Evolutionary conservation across 208 protist species (phyloP).

Genomic region (Acanthamoeba culbertsoni): DNA sequence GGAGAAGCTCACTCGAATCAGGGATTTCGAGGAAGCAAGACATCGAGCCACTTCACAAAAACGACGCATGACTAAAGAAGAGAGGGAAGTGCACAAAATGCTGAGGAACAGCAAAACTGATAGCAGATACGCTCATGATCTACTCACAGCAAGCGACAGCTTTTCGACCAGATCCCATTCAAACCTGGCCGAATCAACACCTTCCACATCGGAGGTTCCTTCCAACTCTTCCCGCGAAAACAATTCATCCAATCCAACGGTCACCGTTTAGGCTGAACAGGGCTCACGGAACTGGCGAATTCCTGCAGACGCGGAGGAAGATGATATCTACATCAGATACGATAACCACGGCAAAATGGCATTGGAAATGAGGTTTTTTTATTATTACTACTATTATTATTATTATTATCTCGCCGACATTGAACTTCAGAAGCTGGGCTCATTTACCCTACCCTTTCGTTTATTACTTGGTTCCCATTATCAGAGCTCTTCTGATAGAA

Average conservation of each 20-base stretch:
- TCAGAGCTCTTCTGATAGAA: neutral
- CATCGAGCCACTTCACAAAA: neutral
- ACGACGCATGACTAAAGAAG: neutral
- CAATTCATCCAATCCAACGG: too few species aligned
- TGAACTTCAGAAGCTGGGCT: too few species aligned
- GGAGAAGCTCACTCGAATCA: too few species aligned
- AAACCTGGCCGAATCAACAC: too few species aligned
- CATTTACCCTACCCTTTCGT: neutral
- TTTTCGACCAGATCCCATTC: neutral
- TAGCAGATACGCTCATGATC: neutral
- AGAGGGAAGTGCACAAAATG: neutral
- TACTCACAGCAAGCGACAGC: neutral
- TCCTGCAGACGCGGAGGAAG: neutral
- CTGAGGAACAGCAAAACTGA: conserved; percentile 15
- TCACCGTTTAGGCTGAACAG: too few species aligned
- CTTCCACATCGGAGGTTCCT: too few species aligned
- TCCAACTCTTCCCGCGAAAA: too few species aligned
- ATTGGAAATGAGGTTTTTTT: neutral
- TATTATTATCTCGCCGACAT: neutral
- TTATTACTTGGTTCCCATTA: neutral
- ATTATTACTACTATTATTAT: neutral
- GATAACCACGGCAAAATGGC: neutral
- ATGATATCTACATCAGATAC: neutral
- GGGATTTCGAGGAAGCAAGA: neutral
- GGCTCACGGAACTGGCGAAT: neutral